Evolutionary conservation across 345 rosid species (phyloP), one percentile per base, ranked within the genome.

Genomic region (Citrus reticulata): DNA sequence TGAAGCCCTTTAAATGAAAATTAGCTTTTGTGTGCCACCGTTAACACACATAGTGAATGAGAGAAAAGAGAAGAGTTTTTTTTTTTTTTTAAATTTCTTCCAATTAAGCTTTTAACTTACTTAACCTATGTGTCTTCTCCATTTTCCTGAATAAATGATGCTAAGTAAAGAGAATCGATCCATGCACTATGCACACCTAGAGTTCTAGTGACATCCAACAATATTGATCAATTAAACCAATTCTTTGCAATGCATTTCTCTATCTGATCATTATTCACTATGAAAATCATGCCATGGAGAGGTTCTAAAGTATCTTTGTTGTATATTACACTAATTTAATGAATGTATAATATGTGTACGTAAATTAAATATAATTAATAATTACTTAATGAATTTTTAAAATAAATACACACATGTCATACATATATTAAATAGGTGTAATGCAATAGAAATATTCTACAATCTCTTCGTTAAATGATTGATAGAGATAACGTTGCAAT

Each of bases 201-300:
- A 74, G 51, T 80, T 68, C 80, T 66, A 72, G 85, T 75, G 82
- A 80, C 59, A 46, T 71, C 80, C 70, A 78, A 67, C 64, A 73
- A 71, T 57, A 68, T 51, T 7, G 8, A 54, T 54, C 54, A 29
- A 59, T 42, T 62, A 77, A 83, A 68, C 71, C 80, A 67, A 54
- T 79, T 74, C 37, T 72, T 78, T 82, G 57, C 77, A 40, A 70
- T 77, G 78, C 83, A 55, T 73, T 29, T 68, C 55, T 10, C 35
- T 24, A 34, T 25, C 17, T 76, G 37, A 55, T 66, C 67, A n/a
- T 16, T 46, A 75, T 25, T 54, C 19, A 16, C 4, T 16, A 51
- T 51, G 17, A 14, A 51, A 1, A 51, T 17, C 72, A 24, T 76
- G 72, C 35, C 19, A 54, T 54, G 0, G 24, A 49, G 72, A 64